phyloP scores from a whole-genome alignment of 305 asterid species.

The Solanum hybrid region DNA sequence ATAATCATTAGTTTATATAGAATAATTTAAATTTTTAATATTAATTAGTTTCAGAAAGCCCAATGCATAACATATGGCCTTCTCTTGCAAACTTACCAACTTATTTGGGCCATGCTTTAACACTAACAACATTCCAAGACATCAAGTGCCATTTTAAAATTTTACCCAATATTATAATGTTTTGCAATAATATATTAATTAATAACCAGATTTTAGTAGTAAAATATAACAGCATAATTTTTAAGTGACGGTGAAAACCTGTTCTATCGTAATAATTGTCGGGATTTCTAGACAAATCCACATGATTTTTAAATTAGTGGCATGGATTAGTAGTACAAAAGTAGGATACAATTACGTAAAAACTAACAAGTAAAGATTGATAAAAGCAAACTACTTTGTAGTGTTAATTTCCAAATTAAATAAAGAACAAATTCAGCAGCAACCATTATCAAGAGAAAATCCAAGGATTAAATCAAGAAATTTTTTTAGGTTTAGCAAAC shows the following conservation, averaged over 20 bases:
- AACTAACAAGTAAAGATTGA: not conserved
- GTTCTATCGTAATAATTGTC: not conserved
- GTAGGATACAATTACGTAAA: not conserved
- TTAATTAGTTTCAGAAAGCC: not conserved
- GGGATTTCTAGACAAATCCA: not conserved
- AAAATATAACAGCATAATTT: not conserved
- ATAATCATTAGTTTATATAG: not conserved
- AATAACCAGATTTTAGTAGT: not conserved
- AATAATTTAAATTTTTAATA: not conserved
- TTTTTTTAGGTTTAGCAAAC: too few relatives aligned
- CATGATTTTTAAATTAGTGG: not conserved
- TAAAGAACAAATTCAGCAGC: not conserved
- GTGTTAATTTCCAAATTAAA: not conserved
- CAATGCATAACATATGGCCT: not conserved
- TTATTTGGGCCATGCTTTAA: not conserved
- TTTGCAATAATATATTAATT: not conserved
- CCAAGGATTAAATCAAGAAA: not conserved
- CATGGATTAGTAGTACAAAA: not conserved
- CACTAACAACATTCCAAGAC: not conserved
- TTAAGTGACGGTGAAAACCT: not conserved
- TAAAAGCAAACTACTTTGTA: not conserved
- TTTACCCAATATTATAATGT: not conserved
- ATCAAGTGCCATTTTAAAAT: not conserved
- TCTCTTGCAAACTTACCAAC: not conserved
- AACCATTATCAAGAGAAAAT: not conserved